Evolutionary conservation across 2,329 filamentous ascomycete species (phyloP).

Genomic region (Venturiaceae sp.): DNA sequence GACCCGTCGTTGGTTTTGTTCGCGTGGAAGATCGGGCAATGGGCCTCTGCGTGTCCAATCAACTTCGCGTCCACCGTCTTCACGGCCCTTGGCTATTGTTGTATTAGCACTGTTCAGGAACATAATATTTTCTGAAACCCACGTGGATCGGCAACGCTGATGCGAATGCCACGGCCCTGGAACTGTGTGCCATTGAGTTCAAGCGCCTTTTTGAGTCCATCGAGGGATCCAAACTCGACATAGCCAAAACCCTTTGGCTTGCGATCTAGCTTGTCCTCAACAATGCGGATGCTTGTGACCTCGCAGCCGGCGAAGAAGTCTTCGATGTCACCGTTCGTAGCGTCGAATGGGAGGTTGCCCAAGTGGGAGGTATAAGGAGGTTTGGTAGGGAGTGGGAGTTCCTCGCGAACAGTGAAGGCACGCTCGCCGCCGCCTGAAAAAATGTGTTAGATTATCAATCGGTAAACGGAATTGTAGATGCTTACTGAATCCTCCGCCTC

Average conservation of each 20-base stretch:
- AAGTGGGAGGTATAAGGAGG: slow-evolving; percentile 94
- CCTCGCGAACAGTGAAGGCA: slow-evolving; percentile 57
- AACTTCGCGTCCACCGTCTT: slow-evolving; percentile 69
- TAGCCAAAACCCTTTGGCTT: slow-evolving; percentile 98
- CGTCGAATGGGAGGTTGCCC: slow-evolving; percentile 94
- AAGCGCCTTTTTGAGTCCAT: slow-evolving; percentile 86
- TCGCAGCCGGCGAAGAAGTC: slow-evolving; percentile 81
- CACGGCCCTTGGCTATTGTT: slow-evolving; percentile 74
- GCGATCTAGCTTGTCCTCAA: slow-evolving; percentile 88
- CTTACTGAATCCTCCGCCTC: not conserved
- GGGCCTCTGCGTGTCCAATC: slow-evolving; percentile 94
- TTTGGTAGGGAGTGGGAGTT: slow-evolving; percentile 77
- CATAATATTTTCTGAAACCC: slow-evolving; percentile 34
- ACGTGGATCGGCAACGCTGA: slow-evolving; percentile 98
- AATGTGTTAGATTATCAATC: not conserved
- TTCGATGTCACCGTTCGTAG: slow-evolving; percentile 69
- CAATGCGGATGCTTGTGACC: slow-evolving; percentile 85
- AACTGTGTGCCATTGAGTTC: slow-evolving; percentile 72
- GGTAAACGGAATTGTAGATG: not conserved
- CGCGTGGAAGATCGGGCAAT: slow-evolving; percentile 59
- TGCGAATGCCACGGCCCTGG: slow-evolving; percentile 79
- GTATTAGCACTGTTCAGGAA: slow-evolving; percentile 11
- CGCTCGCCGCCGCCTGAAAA: slow-evolving; percentile 7
- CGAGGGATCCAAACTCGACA: slow-evolving; percentile 80
- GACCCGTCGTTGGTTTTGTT: slow-evolving; percentile 42